These are phyloP conservation scores for Cryptosporidium sp. DNA, from an alignment of 169 alveolate genomes.

Conservation along the genomic window DNA sequence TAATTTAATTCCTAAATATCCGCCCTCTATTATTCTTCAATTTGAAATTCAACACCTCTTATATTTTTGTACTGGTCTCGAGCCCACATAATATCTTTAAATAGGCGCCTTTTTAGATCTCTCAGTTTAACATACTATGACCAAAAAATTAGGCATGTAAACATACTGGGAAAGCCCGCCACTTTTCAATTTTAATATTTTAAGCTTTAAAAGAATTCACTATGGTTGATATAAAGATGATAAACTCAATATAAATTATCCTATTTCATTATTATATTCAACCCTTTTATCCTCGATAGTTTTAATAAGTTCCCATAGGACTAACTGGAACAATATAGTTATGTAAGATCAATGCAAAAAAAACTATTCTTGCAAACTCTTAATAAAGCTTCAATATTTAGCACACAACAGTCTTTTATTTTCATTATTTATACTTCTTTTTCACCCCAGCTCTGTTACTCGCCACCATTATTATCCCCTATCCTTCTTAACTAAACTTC, in stretches of 20 bases:
- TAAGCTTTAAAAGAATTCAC: background rate
- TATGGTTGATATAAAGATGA: no score
- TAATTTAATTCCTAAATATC: background rate
- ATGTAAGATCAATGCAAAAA: no score
- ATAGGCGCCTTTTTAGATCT: slow-evolving; percentile 3
- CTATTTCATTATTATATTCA: no score
- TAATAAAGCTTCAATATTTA: no score
- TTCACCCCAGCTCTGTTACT: no score
- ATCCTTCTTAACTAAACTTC: background rate
- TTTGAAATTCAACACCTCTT: background rate
- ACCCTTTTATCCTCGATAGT: no score
- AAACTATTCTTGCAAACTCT: background rate
- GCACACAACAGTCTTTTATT: background rate
- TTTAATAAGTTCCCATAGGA: no score
- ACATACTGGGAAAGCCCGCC: background rate
- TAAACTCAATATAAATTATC: background rate
- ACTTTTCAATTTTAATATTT: no score
- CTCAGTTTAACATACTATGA: background rate
- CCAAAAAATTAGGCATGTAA: background rate
- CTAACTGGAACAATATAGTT: background rate
- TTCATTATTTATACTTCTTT: background rate
- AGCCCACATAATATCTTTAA: slow-evolving; percentile 2
- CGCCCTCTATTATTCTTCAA: background rate
- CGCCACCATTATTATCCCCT: background rate
- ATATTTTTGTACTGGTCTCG: slow-evolving; percentile 32